A percentile compares a stretch with the other conserved stretches of the same genome.
phyloP scores from a whole-genome alignment of 129 eudicot species.

The Arctium minus region DNA sequence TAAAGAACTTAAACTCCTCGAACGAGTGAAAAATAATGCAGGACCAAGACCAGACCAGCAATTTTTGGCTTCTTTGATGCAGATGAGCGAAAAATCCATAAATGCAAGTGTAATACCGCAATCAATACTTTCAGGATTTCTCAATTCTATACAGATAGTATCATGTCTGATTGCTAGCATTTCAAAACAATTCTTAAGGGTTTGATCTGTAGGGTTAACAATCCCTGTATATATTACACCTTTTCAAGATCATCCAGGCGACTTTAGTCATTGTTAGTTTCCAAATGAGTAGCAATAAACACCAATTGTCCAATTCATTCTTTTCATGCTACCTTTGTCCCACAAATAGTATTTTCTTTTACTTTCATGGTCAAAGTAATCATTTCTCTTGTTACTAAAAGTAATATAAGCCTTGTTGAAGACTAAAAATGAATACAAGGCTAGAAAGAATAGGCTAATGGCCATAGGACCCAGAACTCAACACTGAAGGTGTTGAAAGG shows the following conservation, averaged over 20 bases:
- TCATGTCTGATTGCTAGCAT: background rate
- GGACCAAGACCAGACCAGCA: background rate
- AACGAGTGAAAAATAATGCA: background rate
- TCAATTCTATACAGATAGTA: background rate
- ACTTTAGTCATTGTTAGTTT: background rate
- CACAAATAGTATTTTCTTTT: background rate
- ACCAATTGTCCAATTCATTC: background rate
- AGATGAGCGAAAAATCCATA: background rate
- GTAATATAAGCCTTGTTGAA: background rate
- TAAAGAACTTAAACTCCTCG: background rate
- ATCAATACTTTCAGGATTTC: background rate
- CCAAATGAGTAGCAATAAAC: background rate
- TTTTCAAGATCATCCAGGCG: background rate
- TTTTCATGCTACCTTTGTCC: background rate
- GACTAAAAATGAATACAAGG: background rate
- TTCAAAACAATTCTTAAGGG: background rate
- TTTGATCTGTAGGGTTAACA: background rate
- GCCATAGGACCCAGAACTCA: background rate
- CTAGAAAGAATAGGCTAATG: background rate
- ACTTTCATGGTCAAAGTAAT: background rate
- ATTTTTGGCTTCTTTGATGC: background rate
- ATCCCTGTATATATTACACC: background rate
- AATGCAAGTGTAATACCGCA: background rate
- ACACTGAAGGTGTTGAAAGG: background rate
- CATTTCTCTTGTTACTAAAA: constrained; percentile 6